Base-by-base conservation (phyloP, 345 rosid species). In the Euphorbia peplus region DNA sequence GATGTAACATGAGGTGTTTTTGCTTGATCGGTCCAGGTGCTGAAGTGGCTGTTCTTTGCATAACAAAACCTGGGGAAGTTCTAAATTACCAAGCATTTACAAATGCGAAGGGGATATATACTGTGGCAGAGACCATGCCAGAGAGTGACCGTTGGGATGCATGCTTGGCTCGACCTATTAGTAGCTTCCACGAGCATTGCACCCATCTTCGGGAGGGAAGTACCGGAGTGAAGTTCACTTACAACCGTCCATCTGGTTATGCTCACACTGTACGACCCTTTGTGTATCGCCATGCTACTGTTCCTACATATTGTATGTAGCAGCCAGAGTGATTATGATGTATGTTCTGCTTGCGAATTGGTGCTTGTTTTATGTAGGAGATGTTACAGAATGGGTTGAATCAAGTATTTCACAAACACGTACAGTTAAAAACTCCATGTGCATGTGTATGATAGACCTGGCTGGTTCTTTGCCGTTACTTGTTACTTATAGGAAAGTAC, bases 71-170 rank as follows among this genome's bases (percentile, higher is more conserved):
- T 0, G 95, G 99, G 22, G 96, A 95, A 76, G 97, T 95, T 28
- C 77, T 91, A 59, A 95, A 95, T 75, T 91, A 95, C 25, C 99
- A 95, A 68, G 97, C 98, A 19, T 95, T 95, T 73, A 89, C 96
- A 69, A 84, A 93, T 68, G 78, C 89, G 0, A 90, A 83, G 75
- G 98, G 97, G 41, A 63, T 87, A 16, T 95, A 95, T 81, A 83
- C 84, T 0, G 96, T 95, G 5, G 97, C 95, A 0, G 97, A 95
- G 80, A 95, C 97, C 59, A 91, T 95, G 99, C 93, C 99, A 0
- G 90, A 90, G 82, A 91, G 95, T 26, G 92, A 95, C 54, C 88
- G 95, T 16, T 91, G 99, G 99, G 95, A 90, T 42, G 95, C 97
- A 7, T 95, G 99, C 72, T 82, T 91, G 29, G 88, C 96, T 0